These are phyloP conservation scores for Crucibulum cyathiforme DNA, from an alignment of 1,284 basidiomycete species.

Conservation along the genomic window DNA sequence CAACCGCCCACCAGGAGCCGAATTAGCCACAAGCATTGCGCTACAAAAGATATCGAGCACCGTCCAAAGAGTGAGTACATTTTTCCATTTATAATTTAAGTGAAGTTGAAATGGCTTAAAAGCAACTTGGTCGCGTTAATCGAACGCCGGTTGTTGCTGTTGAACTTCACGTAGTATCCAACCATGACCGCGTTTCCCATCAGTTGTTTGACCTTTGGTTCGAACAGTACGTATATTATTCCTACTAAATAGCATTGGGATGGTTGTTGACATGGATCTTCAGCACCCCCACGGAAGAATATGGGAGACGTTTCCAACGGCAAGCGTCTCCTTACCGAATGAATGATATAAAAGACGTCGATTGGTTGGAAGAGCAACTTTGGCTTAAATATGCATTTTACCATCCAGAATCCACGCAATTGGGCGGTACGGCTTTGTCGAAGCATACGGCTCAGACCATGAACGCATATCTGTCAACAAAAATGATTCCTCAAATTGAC, in stretches of 20 bases:
- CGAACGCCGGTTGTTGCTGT: constrained; percentile 55
- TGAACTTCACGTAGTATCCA: constrained; percentile 72
- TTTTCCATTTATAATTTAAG: constrained; percentile 22
- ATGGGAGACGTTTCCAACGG: constrained; percentile 55
- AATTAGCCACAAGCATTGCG: constrained; percentile 64
- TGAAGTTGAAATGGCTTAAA: no score
- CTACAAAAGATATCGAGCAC: constrained; percentile 62
- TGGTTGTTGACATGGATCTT: neutral
- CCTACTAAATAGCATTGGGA: neutral
- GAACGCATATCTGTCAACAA: constrained; percentile 32
- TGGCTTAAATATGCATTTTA: constrained; percentile 38
- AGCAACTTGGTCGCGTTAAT: constrained; percentile 66
- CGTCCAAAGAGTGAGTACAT: constrained; percentile 51
- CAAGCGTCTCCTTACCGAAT: constrained; percentile 50
- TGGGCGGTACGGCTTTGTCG: constrained; percentile 8
- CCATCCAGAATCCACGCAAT: no score
- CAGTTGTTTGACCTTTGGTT: constrained; percentile 71
- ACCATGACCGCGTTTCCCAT: constrained; percentile 66
- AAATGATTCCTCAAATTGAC: constrained; percentile 42
- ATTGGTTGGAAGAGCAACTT: constrained; percentile 48
- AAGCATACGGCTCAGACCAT: constrained; percentile 39
- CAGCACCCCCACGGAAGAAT: constrained; percentile 64
- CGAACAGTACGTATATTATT: constrained; percentile 55
- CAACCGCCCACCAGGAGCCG: constrained; percentile 51
- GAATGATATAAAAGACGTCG: constrained; percentile 45